Conservation (phyloP, 1,139 yeast genomes). For the Lipomyces yarrowii region DNA sequence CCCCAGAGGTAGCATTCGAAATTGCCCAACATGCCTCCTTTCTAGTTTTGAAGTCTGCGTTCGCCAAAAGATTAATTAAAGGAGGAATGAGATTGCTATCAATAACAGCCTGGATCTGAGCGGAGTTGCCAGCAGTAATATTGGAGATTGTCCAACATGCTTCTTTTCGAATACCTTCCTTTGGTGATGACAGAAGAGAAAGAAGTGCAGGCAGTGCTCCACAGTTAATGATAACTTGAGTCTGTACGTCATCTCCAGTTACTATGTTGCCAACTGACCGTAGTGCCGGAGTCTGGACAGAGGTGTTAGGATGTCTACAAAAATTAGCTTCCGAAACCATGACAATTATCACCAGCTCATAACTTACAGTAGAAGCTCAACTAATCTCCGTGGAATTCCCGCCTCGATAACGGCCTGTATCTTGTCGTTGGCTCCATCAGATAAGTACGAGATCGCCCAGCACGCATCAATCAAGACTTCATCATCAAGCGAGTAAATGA, state of each 20-base stretch:
- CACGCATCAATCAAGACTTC: slow-evolving; percentile 97
- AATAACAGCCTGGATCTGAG: slow-evolving; percentile 95
- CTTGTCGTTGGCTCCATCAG: slow-evolving; percentile 90
- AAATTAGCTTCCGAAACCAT: neutral
- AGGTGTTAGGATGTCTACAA: slow-evolving; percentile 71
- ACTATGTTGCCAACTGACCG: slow-evolving; percentile 98
- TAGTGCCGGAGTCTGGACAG: slow-evolving; percentile 95
- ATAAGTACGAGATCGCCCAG: slow-evolving; percentile 96
- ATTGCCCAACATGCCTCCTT: slow-evolving; percentile 99
- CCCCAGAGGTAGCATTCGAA: slow-evolving; percentile 96
- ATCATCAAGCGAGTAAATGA: slow-evolving; percentile 85
- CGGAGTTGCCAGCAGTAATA: slow-evolving; percentile 94
- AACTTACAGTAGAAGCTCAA: slow-evolving; percentile 57
- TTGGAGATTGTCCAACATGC: slow-evolving; percentile 99
- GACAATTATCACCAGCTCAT: neutral
- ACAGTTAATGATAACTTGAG: slow-evolving; percentile 90
- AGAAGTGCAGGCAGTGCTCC: slow-evolving; percentile 88
- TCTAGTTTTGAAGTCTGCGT: slow-evolving; percentile 92
- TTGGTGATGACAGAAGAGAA: slow-evolving; percentile 76
- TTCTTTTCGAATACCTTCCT: slow-evolving; percentile 93
- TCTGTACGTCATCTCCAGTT: slow-evolving; percentile 93
- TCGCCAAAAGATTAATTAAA: slow-evolving; percentile 73
- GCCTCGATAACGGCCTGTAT: slow-evolving; percentile 97
- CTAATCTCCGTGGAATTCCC: slow-evolving; percentile 90
- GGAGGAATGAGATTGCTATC: slow-evolving; percentile 94